These are phyloP conservation scores for Aspergillus quadrilineatus DNA, from an alignment of 2,329 filamentous ascomycete genomes.

Conservation along the genomic window DNA sequence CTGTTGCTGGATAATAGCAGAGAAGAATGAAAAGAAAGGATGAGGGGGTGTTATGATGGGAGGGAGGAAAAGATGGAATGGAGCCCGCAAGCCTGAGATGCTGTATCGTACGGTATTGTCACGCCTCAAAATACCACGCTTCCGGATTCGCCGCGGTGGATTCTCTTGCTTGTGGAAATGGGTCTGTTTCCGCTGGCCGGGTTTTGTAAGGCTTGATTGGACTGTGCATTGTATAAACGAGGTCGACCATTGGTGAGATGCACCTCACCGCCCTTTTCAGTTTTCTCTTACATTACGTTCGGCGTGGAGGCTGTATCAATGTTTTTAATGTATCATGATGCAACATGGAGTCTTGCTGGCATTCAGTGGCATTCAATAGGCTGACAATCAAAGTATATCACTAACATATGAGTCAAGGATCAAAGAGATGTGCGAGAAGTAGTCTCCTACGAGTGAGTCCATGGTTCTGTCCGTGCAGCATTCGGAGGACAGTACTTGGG, in stretches of 20 bases:
- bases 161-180: slow-evolving; percentile 29
- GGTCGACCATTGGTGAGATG: slow-evolving; percentile 26
- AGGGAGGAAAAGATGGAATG: slow-evolving; percentile 23
- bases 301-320: neutral
- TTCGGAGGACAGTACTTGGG: neutral
- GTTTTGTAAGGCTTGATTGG: slow-evolving; percentile 24
- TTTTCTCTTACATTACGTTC: slow-evolving; percentile 6
- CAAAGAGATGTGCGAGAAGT: no score
- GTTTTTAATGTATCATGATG: neutral
- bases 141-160: slow-evolving; percentile 22
- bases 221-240: slow-evolving; percentile 12
- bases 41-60: slow-evolving; percentile 20
- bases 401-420: no score
- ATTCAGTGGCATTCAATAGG: no score
- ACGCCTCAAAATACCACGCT: slow-evolving; percentile 11
- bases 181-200: slow-evolving; percentile 19
- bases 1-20: slow-evolving; percentile 17
- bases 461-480: no score
- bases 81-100: neutral
- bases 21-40: slow-evolving; percentile 15
- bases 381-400: no score
- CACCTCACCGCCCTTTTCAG: slow-evolving; percentile 31
- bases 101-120: slow-evolving; percentile 15
- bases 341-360: neutral
- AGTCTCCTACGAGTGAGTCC: no score